phyloP scores from a whole-genome alignment of 352 stramenopile species.

The Blastocystis sp. region DNA sequence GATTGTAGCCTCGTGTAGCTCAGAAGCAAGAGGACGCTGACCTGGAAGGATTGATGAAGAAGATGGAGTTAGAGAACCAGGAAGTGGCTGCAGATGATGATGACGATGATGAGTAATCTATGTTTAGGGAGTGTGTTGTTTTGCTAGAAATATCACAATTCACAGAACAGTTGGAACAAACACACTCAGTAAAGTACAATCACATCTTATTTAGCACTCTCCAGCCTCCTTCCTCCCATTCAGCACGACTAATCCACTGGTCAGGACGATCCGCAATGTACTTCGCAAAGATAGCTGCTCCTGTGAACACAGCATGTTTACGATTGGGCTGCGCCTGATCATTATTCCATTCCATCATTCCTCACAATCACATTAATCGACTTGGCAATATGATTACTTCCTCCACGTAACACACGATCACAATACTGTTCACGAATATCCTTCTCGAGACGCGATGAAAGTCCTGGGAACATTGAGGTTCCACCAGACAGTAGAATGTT shows the following conservation, averaged over 20 bases:
- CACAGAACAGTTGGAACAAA: not conserved
- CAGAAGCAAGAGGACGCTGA: conserved; percentile 92
- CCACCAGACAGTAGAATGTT: conserved; percentile 86
- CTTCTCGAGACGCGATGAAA: conserved; percentile 83
- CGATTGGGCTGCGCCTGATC: conserved; percentile 81
- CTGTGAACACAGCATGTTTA: conserved; percentile 88
- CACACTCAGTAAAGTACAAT: conserved; percentile 8
- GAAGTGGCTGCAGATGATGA: conserved; percentile 92
- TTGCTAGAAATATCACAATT: not conserved
- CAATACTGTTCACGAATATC: conserved; percentile 79
- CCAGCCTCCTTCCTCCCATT: conserved; percentile 85
- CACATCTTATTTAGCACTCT: conserved; percentile 65
- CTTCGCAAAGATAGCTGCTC: conserved; percentile 82
- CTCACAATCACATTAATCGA: conserved; percentile 71
- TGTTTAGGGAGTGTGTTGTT: not conserved
- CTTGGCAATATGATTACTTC: conserved; percentile 39
- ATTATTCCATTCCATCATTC: not conserved
- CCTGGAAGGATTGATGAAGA: conserved; percentile 96
- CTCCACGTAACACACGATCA: conserved; percentile 76
- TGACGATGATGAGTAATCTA: conserved; percentile 77
- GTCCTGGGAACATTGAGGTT: conserved; percentile 87
- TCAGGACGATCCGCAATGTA: conserved; percentile 85
- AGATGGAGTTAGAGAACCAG: conserved; percentile 93
- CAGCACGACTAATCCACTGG: conserved; percentile 85
- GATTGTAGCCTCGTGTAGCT: conserved; percentile 47